Evolutionary conservation across 768 basidiomycete species (phyloP), one percentile per base, ranked within the genome.

Genomic region (Gymnopilus junonius): DNA sequence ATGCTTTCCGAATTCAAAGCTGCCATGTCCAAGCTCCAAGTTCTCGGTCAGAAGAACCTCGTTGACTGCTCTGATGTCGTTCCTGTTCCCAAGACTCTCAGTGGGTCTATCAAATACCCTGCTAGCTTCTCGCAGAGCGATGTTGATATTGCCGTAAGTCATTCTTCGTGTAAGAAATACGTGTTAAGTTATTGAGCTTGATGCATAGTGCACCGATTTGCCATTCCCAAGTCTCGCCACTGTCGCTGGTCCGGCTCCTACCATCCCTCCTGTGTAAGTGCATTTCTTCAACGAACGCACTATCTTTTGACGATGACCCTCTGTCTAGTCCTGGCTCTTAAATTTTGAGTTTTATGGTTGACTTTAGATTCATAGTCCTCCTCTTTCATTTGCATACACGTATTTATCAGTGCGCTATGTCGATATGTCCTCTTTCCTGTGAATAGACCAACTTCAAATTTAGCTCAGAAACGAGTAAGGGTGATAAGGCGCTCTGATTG

Each of bases 51-150:
- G 40, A 67, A 32, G 27, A 67, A 69, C 10, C 66, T 80, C 50
- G 67, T 76, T 55, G 79, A 79, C 68, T 80, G 79, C 70, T 78
- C 77, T 8, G 77, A 78, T 37, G 76, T 67, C 27, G 51, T 70
- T 25, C 67, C 69, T 8, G 43, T 56, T n/a, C 45, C 67, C 20
- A 23, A 57, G 17, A 29, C 58, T 2, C 57, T 70, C 43, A 46
- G 42, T 11, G 58, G 48, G 1, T 51, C 59, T 12, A 70, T 70
- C 58, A 68, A 66, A 15, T 70, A 53, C 62, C 69, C 69, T n/a
- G 63, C 67, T 4, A 58, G 50, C 4, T 67, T 68, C 61, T 65
- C 67, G 3, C 40, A 46, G n/a, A 48, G 34, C 1, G 55, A 70
- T 25, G 56, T 70, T 4, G 59, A 67, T 11, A 35, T 62, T 34